These are phyloP conservation scores for Aureobasidium sp. DNA, from an alignment of 2,329 filamentous ascomycete species.

Conservation along the genomic window DNA sequence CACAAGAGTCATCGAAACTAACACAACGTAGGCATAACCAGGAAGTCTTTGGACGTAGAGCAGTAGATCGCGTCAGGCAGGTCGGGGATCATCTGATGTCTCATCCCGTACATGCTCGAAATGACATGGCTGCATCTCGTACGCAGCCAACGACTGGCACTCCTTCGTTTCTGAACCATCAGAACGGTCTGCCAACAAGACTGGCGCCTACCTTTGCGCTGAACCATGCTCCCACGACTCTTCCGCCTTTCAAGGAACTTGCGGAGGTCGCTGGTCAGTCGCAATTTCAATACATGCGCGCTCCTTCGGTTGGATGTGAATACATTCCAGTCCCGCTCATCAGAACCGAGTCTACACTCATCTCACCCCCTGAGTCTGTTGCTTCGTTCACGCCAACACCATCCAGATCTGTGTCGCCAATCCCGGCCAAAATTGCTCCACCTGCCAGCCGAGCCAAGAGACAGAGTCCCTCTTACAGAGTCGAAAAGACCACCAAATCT, in stretches of 20 bases:
- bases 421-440: not conserved
- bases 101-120: not conserved
- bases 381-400: not conserved
- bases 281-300: not conserved
- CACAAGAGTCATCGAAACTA: not conserved
- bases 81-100: not conserved
- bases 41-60: not conserved
- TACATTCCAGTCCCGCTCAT: not conserved
- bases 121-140: not conserved
- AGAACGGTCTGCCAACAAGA: not conserved
- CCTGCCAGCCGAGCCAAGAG: not conserved
- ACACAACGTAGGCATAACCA: not conserved
- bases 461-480: not conserved
- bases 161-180: not conserved
- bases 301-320: not conserved
- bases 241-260: not conserved
- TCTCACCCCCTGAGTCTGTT: not conserved
- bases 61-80: not conserved
- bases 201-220: not conserved
- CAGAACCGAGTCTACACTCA: not conserved
- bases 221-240: not conserved
- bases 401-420: not conserved
- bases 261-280: not conserved
- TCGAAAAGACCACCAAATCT: not conserved
- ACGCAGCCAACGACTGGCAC: not conserved